phyloP scores from a whole-genome alignment of 1,139 yeast genomes.

The Geotrichum europaeum region DNA sequence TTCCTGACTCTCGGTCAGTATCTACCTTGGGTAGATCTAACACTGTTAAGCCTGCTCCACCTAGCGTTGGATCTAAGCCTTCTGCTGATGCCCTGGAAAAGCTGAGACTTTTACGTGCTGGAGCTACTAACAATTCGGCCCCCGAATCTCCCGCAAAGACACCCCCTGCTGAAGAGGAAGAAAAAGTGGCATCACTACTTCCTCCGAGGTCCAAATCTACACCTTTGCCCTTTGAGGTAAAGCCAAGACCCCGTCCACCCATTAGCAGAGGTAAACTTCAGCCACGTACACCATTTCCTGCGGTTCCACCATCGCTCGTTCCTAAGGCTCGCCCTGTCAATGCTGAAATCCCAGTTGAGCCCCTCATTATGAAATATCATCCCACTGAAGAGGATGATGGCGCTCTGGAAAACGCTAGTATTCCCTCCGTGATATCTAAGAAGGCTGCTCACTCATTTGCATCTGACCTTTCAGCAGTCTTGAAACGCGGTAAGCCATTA shows the following conservation, averaged over 20 bases:
- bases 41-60: conserved; percentile 3
- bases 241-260: neutral
- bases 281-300: conserved; percentile 9
- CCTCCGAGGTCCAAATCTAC: conserved; percentile 6
- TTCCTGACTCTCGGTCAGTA: neutral
- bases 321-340: conserved; percentile 11
- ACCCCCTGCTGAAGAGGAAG: neutral
- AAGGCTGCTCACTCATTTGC: conserved; percentile 18
- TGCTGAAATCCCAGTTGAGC: conserved; percentile 10
- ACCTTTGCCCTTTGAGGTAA: neutral
- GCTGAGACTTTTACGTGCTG: conserved; percentile 25
- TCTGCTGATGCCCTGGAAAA: conserved; percentile 24
- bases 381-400: conserved; percentile 5
- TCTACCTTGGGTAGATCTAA: neutral
- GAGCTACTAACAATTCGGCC: neutral
- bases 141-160: neutral
- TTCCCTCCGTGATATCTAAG: conserved; percentile 12
- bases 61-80: conserved; percentile 8
- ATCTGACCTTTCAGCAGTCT: conserved; percentile 16
- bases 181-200: conserved; percentile 3
- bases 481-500: conserved; percentile 17
- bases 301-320: conserved; percentile 15
- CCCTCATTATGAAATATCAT: conserved; percentile 8
- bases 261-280: conserved; percentile 1
- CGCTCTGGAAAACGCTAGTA: conserved; percentile 5